Evolutionary conservation across 169 alveolate species (phyloP), one percentile per base, ranked within the genome.

Genomic region (Plasmodium knowlesi): DNA sequence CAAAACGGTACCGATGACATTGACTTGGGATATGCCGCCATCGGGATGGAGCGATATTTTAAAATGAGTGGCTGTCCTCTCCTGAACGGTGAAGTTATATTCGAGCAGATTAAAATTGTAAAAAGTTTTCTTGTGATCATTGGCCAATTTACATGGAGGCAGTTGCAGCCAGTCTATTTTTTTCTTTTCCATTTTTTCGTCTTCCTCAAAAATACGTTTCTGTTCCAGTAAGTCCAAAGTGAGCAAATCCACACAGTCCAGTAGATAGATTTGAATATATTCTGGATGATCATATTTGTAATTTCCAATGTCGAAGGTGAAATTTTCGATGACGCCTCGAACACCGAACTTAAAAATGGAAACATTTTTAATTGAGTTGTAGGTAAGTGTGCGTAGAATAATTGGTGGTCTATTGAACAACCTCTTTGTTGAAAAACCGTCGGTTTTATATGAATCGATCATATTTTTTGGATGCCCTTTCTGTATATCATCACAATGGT

Each of bases 341-440:
- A 88, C 94, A 39, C 94, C 94, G 81, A 88, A 88, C 22, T 88
- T 88, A 88, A 88, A 88, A 22, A 88, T 88, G 34, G 94, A 39
- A 61, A 37, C 53, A 25, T 88, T 88, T n/a, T 57, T 57, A 53
- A 88, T 88, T 57, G 83, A 88, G 50, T 88, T 88, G 70, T 79
- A 54, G 5, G 83, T 57, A 34, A 88, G 82, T 30, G 89, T 88
- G 41, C 94, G 81, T 88, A 88, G 81, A 25, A 88, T 88, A 28
- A 88, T 88, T 22, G 94, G 94, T 0, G 94, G 94, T 39, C 94
- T 88, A 79, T 88, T 79, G 70, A 30, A 32, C 70, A 88, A 88
- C 32, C 94, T 78, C 71, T 67, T 88, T 54, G 94, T 88, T n/a
- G 89, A 70, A 41, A 88, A 88, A 0, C 94, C 94, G 34, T 88